phyloP scores from a whole-genome alignment of 306 rosid species.

The Dalbergia cochinchinensis region DNA sequence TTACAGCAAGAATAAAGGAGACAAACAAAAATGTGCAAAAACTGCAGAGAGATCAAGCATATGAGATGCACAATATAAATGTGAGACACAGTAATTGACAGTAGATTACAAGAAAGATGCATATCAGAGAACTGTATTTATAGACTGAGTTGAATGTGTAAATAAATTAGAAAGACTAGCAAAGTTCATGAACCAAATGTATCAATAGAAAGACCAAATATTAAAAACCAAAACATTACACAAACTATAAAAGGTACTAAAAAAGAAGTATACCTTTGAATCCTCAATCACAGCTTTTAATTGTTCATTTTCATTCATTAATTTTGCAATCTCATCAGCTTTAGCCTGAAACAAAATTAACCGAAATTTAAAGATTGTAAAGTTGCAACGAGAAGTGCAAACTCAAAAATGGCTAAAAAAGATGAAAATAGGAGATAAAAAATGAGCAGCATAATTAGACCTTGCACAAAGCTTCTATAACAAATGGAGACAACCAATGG shows the following conservation, averaged over 20 bases:
- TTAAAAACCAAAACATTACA: conserved; percentile 13
- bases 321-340: conserved; percentile 93
- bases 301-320: conserved; percentile 97
- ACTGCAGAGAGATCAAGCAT: not conserved
- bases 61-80: not conserved
- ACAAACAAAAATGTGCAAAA: conserved; percentile 26
- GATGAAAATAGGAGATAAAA: conserved; percentile 35
- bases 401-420: conserved; percentile 25
- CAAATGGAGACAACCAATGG: conserved; percentile 17
- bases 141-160: not conserved
- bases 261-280: conserved; percentile 69
- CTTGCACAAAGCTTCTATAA: conserved; percentile 32
- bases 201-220: conserved; percentile 2
- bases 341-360: conserved; percentile 72
- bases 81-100: not conserved
- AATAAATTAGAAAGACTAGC: conserved; percentile 13
- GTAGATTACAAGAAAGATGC: conserved; percentile 1
- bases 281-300: conserved; percentile 75
- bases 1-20: conserved; percentile 19
- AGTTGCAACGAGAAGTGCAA: conserved; percentile 23
- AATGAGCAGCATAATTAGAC: conserved; percentile 27
- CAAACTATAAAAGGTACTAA: conserved; percentile 12
- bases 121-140: not conserved
- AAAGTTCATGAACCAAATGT: conserved; percentile 8
- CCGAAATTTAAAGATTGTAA: conserved; percentile 14